Evolutionary conservation across 2,329 filamentous ascomycete species (phyloP), one percentile per base, ranked within the genome.

Genomic region (Rhynchosporium graminicola): DNA sequence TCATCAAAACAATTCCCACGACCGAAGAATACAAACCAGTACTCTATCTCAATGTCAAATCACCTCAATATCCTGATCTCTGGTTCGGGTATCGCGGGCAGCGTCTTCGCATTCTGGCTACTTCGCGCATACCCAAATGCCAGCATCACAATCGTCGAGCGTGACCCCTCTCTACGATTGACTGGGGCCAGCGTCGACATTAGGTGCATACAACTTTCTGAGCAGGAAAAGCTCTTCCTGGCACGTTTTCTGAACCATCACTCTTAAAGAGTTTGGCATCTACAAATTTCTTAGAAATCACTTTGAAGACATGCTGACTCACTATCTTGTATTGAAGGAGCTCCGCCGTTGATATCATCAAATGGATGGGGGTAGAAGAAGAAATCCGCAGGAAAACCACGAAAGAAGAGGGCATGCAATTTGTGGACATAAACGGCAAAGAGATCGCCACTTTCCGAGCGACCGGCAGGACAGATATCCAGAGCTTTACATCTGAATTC

Each of bases 101-200:
- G 75, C 10, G 75, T 80, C 8, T 73, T 84, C 8, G 82, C 82
- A 33, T 80, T 78, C 72, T 81, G 79, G 74, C 79, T 86, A 8
- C 56, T 50, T 3, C 42, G 42, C 26, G 74, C 80, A 1, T 74
- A 74, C 47, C 65, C 73, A 15, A 73, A 75, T 36, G 72, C 76
- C 59, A 63, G 69, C 33, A 70, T 80, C 54, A 77, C 76, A 1
- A 60, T 81, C 29, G 67, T 81, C 43, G 79, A 81, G 65, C 76
- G 79, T 1, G 76, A 66, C 40, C 70, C 77, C 4, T 47, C 51
- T 0, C 71, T 84, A 0, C 78, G 83, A 2, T 72, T 76, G 1
- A 75, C 76, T 0, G 84, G 84, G 0, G 78, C 80, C 3, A 82
- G 84, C 52, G 71, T 87, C 33, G 84, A 87, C 68, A 73, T 87